phyloP scores from a whole-genome alignment of 352 stramenopile species.

The Globisporangium nunn region DNA sequence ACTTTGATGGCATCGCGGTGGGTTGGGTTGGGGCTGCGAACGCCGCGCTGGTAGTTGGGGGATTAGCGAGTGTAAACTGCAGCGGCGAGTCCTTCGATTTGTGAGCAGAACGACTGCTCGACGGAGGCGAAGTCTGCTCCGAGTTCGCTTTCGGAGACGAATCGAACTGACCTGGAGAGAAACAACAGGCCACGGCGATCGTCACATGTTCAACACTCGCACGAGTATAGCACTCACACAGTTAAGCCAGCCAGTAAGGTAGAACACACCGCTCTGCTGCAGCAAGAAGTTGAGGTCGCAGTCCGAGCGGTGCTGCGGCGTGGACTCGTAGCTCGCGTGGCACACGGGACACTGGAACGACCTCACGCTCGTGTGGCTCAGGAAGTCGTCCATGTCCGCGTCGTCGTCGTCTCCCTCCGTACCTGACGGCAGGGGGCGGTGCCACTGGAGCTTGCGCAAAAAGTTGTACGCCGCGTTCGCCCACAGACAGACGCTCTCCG shows the following conservation, averaged over 20 bases:
- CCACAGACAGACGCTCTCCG: constrained; percentile 49
- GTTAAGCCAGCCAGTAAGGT: background rate
- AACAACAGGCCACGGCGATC: background rate
- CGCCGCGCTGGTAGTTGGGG: constrained; percentile 7
- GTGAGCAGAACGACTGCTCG: background rate
- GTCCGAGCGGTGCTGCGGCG: constrained; percentile 35
- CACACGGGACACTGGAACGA: constrained; percentile 46
- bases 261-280: constrained; percentile 32
- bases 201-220: background rate
- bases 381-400: constrained; percentile 34
- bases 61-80: constrained; percentile 13
- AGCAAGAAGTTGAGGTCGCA: constrained; percentile 60
- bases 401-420: constrained; percentile 15
- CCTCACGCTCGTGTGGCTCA: constrained; percentile 21
- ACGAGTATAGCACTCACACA: background rate
- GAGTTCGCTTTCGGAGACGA: constrained; percentile 1
- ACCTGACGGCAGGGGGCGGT: constrained; percentile 16
- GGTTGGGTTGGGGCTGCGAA: constrained; percentile 11
- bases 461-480: constrained; percentile 72
- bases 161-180: constrained; percentile 10
- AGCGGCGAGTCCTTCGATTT: constrained; percentile 1
- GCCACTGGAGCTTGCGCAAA: constrained; percentile 59
- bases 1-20: constrained; percentile 7
- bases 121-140: background rate
- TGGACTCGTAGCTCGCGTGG: constrained; percentile 30